Percentiles rank a stretch among this genome's conserved stretches.
phyloP scores from a whole-genome alignment of 108 stramenopile genomes.

The Conticribra guillardii region DNA sequence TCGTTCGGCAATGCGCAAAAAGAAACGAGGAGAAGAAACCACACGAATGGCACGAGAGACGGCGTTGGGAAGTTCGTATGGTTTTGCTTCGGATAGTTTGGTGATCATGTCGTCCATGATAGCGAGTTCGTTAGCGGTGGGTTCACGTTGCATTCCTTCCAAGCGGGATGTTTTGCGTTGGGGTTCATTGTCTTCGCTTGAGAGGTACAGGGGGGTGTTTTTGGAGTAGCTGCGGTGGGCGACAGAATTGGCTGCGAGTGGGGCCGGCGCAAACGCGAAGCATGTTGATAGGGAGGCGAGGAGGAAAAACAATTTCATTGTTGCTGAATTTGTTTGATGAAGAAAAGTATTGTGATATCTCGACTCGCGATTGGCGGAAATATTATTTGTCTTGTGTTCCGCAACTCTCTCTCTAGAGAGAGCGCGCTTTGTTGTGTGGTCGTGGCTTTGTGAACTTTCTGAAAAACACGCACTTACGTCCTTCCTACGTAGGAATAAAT shows the following conservation, averaged over 20 bases:
- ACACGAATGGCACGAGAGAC: slow-evolving; percentile 84
- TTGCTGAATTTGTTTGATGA: too few relatives aligned
- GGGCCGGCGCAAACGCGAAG: slow-evolving; percentile 41
- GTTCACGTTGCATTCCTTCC: slow-evolving; percentile 80
- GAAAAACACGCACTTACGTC: too few relatives aligned
- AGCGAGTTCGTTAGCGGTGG: slow-evolving; percentile 62
- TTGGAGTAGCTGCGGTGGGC: slow-evolving; percentile 9
- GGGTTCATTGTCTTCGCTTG: slow-evolving; percentile 24
- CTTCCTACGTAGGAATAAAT: too few relatives aligned
- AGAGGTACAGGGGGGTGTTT: slow-evolving; percentile 16
- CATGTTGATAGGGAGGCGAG: slow-evolving; percentile 31
- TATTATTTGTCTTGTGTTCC: too few relatives aligned
- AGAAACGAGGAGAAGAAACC: slow-evolving; percentile 83
- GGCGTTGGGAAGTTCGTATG: slow-evolving; percentile 87
- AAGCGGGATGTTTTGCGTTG: slow-evolving; percentile 53
- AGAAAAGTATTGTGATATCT: too few relatives aligned
- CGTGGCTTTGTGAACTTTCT: too few relatives aligned
- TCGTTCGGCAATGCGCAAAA: slow-evolving; percentile 82
- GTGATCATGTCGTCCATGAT: slow-evolving; percentile 92
- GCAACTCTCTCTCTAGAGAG: too few relatives aligned
- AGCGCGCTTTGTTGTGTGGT: too few relatives aligned
- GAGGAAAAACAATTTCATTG: slow-evolving; percentile 35
- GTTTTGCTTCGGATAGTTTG: slow-evolving; percentile 79
- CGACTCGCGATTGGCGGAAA: too few relatives aligned
- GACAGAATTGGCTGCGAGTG: background rate